A percentile compares a stretch with the other conserved stretches of the same genome.
phyloP scores from a whole-genome alignment of 192 early-diverging fungal genomes.

The Funneliformis mosseae region DNA sequence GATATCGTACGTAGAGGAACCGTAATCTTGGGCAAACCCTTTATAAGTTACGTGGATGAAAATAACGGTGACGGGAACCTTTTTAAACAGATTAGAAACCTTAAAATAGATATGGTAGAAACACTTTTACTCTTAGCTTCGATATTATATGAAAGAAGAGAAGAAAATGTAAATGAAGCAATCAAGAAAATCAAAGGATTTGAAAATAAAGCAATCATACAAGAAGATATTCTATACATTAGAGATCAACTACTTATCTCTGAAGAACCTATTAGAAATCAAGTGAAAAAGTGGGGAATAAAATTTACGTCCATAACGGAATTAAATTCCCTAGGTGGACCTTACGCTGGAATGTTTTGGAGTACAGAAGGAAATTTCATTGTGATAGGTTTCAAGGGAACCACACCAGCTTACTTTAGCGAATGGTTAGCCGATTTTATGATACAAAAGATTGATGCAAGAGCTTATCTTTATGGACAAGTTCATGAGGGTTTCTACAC shows the following conservation, averaged over 20 bases:
- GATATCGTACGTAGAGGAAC: no score
- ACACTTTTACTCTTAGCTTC: no score
- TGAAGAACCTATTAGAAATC: conserved; percentile 39
- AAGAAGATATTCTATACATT: conserved; percentile 19
- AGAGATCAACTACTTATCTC: conserved; percentile 36
- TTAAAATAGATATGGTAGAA: no score
- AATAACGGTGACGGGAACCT: no score
- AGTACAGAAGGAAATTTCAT: conserved; percentile 45
- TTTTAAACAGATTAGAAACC: no score
- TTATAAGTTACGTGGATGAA: no score
- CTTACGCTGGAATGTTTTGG: conserved; percentile 55
- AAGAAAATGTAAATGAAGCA: no score
- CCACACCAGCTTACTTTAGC: conserved; percentile 52
- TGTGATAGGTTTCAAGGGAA: conserved; percentile 52
- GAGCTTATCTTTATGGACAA: conserved; percentile 52
- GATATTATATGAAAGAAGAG: no score
- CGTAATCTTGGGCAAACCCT: no score
- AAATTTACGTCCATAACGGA: conserved; percentile 50
- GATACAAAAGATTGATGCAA: conserved; percentile 53
- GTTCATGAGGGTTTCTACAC: conserved; percentile 60
- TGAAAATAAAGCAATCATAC: conserved; percentile 3
- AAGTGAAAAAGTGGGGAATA: conserved; percentile 36
- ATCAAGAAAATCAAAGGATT: background rate
- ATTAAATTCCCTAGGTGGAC: conserved; percentile 51
- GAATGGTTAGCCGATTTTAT: conserved; percentile 51